Conservation (phyloP, 139 green algal genomes). For the Micractinium conductrix region DNA sequence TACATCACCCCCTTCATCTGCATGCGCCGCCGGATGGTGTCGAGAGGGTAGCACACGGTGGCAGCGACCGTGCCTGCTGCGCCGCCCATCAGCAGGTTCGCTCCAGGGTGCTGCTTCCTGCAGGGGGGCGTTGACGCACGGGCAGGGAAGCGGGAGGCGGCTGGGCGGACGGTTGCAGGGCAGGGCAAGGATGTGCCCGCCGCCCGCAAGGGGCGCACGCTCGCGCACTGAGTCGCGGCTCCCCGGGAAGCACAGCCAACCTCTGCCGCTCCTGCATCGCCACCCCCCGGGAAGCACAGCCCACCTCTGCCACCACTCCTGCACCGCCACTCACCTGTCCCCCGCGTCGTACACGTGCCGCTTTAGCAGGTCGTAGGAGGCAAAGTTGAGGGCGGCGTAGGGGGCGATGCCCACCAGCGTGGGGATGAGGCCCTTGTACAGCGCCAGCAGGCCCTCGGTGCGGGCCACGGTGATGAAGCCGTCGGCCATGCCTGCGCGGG, state of each 20-base stretch:
- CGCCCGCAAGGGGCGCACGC: too few species aligned
- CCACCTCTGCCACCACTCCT: too few species aligned
- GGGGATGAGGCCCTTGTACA: constrained; percentile 93
- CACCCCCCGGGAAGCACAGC: background rate
- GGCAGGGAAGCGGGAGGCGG: background rate
- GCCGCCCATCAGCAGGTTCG: constrained; percentile 82
- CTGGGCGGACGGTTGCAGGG: background rate
- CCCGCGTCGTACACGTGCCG: constrained; percentile 71
- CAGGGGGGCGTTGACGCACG: background rate
- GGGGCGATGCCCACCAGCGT: constrained; percentile 95
- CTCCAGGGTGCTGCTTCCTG: constrained; percentile 59
- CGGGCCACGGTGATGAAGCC: constrained; percentile 65
- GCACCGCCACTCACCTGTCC: constrained; percentile 36
- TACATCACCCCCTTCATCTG: constrained; percentile 90
- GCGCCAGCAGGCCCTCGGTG: constrained; percentile 74
- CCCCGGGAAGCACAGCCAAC: too few species aligned
- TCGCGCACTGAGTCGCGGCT: too few species aligned
- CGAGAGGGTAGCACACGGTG: constrained; percentile 90
- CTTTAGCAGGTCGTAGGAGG: constrained; percentile 91
- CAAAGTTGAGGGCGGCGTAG: constrained; percentile 97
- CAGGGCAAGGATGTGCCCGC: background rate
- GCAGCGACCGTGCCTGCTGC: constrained; percentile 76
- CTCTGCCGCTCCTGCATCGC: too few species aligned
- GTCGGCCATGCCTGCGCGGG: constrained; percentile 65
- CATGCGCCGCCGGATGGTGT: constrained; percentile 91